Evolutionary conservation across 192 early-diverging fungal genomes (phyloP), one percentile per base, ranked within the genome.

Genomic region (Coemansia nantahalensis): DNA sequence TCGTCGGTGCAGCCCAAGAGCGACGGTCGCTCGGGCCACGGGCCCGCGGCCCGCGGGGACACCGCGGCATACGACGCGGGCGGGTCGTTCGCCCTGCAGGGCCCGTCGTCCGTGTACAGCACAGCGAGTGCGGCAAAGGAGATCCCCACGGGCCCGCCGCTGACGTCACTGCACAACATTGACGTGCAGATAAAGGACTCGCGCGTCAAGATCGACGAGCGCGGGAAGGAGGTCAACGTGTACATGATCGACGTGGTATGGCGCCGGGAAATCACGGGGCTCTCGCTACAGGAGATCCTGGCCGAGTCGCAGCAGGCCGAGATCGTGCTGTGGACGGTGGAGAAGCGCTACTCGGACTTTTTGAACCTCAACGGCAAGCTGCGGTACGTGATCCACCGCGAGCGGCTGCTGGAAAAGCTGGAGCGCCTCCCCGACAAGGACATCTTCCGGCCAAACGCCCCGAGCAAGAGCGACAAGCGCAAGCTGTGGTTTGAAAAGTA

Each of bases 341-440:
- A 92, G 57, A 96, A 96, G 63, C 71, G 83, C 26, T 94, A 93
- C 62, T 82, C 84, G 3, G 93, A 96, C 62, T 93, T 96, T 70
- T 56, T 91, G 30, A 53, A 74, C 22, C 70, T 96, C 18, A 91
- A 96, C 74, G 70, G 66, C 32, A 85, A 86, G 83, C 88, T 93
- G 68, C 69, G 65, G 30, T 56, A 76, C 18, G 60, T 62, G 5
- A 62, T 70, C 35, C 51, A 65, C 45, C 35, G 42, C 23, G 68
- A 67, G 50, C 50, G 59, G 38, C 34, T 66, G 51, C 35, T 59
- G n/a, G 76, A 76, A 45, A 84, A 77, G 59, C 69, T 91, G 22
- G 86, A 81, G 48, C 86, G 84, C 52, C 75, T 90, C 7, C 92
- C 92, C 8, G 94, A 94, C 28, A 93, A 93, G 67, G 78, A 80